Percentiles rank a stretch among this genome's conserved stretches.
Conservation (phyloP, 31 red algal genomes). For the Asparagopsis taxiformis region DNA sequence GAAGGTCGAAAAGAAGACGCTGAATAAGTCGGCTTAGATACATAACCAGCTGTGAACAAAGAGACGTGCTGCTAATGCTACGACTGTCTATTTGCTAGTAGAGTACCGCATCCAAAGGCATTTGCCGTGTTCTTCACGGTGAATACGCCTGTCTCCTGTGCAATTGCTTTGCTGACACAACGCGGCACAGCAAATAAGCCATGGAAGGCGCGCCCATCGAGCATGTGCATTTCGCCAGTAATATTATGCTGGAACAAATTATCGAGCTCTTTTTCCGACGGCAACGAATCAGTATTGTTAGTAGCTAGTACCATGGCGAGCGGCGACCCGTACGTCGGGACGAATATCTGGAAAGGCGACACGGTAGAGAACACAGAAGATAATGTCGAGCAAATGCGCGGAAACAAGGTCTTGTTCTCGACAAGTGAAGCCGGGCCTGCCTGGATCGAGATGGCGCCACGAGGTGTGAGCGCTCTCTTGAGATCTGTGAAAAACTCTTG, state of each 20-base stretch:
- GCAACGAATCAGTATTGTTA: slow-evolving; percentile 8
- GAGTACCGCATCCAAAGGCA: no score
- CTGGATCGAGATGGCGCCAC: slow-evolving; percentile 72
- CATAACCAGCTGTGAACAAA: no score
- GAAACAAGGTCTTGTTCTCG: slow-evolving; percentile 60
- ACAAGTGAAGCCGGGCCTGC: slow-evolving; percentile 72
- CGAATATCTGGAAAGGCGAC: slow-evolving; percentile 65
- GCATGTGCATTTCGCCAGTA: slow-evolving; percentile 24
- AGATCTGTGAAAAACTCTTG: slow-evolving; percentile 77
- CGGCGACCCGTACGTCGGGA: slow-evolving; percentile 80
- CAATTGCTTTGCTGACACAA: no score
- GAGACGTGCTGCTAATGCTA: no score
- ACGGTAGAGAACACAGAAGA: slow-evolving; percentile 56
- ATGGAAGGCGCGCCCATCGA: slow-evolving; percentile 39
- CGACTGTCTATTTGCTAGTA: no score
- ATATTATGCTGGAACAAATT: slow-evolving; percentile 9
- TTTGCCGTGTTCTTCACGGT: no score
- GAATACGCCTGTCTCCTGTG: no score
- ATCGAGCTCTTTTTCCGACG: slow-evolving; percentile 10
- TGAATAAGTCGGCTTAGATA: no score
- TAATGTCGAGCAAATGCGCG: slow-evolving; percentile 75
- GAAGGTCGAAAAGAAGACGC: no score
- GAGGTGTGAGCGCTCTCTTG: slow-evolving; percentile 31
- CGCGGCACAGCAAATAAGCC: slow-evolving; percentile 51
- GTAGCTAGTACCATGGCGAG: slow-evolving; percentile 65